Percentiles rank a stretch among this genome's conserved stretches.
Conservation (phyloP, 345 rosid genomes). For the Leavenworthia alabamica region DNA sequence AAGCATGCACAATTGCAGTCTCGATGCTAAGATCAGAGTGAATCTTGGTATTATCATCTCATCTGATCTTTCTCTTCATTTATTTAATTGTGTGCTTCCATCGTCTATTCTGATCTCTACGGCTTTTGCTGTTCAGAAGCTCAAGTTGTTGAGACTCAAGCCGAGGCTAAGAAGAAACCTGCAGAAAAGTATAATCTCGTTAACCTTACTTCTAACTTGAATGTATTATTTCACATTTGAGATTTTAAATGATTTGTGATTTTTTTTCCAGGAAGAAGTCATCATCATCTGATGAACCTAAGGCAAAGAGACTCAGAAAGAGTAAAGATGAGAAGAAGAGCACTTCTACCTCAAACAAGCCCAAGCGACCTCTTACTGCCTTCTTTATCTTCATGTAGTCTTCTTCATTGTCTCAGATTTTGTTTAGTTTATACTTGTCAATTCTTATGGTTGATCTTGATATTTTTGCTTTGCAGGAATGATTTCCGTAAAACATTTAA, state of each 20-base stretch:
- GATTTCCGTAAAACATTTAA: slow-evolving; percentile 61
- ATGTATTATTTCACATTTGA: neutral
- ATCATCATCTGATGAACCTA: slow-evolving; percentile 54
- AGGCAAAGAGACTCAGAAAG: slow-evolving; percentile 53
- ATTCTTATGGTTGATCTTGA: neutral
- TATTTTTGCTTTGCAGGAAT: slow-evolving; percentile 39
- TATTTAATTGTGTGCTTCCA: neutral
- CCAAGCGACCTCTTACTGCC: slow-evolving; percentile 82
- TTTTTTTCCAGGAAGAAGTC: slow-evolving; percentile 49
- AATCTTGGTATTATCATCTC: slow-evolving; percentile 44
- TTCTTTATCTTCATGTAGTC: slow-evolving; percentile 77
- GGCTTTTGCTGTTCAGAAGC: slow-evolving; percentile 40
- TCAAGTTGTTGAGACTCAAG: slow-evolving; percentile 58
- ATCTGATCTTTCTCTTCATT: neutral
- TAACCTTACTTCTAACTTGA: neutral
- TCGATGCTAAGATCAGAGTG: slow-evolving; percentile 79
- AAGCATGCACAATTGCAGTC: slow-evolving; percentile 71
- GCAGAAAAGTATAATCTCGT: slow-evolving; percentile 47
- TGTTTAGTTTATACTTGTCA: neutral
- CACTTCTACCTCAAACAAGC: slow-evolving; percentile 39
- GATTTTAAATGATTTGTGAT: neutral
- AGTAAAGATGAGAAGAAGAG: slow-evolving; percentile 32
- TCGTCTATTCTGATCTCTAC: too few relatives aligned
- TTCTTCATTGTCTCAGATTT: neutral
- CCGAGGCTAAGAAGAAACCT: slow-evolving; percentile 57